Percentiles rank a stretch among this genome's conserved stretches.
Conservation (phyloP, 495 filamentous ascomycete genomes). For the Eremomyces bilateralis region DNA sequence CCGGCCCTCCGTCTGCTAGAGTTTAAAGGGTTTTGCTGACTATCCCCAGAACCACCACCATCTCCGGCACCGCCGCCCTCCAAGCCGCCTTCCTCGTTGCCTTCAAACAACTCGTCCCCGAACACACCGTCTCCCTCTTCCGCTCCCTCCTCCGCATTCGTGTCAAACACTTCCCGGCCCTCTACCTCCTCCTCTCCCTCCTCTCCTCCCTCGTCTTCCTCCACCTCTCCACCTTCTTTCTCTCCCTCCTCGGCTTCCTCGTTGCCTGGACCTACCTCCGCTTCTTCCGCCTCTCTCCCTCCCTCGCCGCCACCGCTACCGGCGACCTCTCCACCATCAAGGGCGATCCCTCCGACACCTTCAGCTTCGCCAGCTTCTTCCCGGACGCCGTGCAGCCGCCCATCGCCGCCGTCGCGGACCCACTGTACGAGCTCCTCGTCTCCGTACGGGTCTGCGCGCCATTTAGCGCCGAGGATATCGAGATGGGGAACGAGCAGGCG, state of each 20-base stretch:
- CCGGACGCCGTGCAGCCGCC: conserved; percentile 66
- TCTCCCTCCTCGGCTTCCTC: conserved; percentile 64
- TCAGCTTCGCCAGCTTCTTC: conserved; percentile 88
- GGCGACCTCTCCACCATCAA: conserved; percentile 27
- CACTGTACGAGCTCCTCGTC: conserved; percentile 54
- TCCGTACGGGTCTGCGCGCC: conserved; percentile 57
- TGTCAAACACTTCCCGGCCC: conserved; percentile 78
- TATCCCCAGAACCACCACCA: conserved; percentile 33
- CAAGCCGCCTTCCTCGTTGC: conserved; percentile 91
- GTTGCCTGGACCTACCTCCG: conserved; percentile 90
- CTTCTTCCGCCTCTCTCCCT: conserved; percentile 57
- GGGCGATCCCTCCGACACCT: conserved; percentile 88
- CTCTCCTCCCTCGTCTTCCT: conserved; percentile 61
- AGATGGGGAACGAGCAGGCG: conserved; percentile 53
- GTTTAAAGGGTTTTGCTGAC: background rate
- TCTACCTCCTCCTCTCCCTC: conserved; percentile 63
- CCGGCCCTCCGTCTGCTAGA: background rate
- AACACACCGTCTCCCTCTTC: conserved; percentile 92
- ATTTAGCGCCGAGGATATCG: conserved; percentile 69
- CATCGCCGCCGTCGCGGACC: conserved; percentile 47
- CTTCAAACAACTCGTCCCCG: conserved; percentile 93
- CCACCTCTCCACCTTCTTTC: conserved; percentile 61
- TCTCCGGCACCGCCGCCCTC: conserved; percentile 71
- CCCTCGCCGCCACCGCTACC: conserved; percentile 31
- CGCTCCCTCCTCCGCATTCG: conserved; percentile 71